Conservation (phyloP, 768 basidiomycete species). For the Boletus reticulatus region DNA sequence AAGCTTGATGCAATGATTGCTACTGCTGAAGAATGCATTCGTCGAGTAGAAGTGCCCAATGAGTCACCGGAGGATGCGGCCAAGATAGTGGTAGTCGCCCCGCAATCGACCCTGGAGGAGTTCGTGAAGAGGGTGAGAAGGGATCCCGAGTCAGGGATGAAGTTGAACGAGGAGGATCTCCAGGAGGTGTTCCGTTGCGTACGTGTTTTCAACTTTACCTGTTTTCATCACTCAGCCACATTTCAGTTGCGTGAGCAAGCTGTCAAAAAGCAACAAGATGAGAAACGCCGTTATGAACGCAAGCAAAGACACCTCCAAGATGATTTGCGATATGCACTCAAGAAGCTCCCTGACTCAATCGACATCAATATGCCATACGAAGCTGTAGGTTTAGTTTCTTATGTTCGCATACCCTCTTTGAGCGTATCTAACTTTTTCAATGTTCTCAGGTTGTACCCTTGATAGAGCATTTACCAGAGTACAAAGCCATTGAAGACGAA, state of each 20-base stretch:
- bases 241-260: slow-evolving; percentile 69
- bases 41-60: slow-evolving; percentile 36
- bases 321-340: slow-evolving; percentile 92
- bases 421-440: background rate
- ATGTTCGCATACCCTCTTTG: background rate
- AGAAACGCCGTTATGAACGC: slow-evolving; percentile 82
- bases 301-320: slow-evolving; percentile 87
- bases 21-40: slow-evolving; percentile 61
- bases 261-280: slow-evolving; percentile 75
- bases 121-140: slow-evolving; percentile 57
- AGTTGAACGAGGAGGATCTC: slow-evolving; percentile 52
- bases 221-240: slow-evolving; percentile 6
- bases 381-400: slow-evolving; percentile 50
- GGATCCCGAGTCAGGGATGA: slow-evolving; percentile 50
- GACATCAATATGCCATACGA: slow-evolving; percentile 78
- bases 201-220: slow-evolving; percentile 20
- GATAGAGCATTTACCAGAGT: slow-evolving; percentile 84
- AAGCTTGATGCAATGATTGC: slow-evolving; percentile 76
- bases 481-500: slow-evolving; percentile 85
- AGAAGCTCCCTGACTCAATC: slow-evolving; percentile 80
- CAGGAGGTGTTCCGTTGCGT: slow-evolving; percentile 63
- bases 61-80: slow-evolving; percentile 30
- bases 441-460: slow-evolving; percentile 59
- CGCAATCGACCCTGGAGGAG: slow-evolving; percentile 64
- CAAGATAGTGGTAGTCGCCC: slow-evolving; percentile 39